Base-by-base conservation (phyloP, 345 rosid species). In the Psidium friedrichsthalianum region DNA sequence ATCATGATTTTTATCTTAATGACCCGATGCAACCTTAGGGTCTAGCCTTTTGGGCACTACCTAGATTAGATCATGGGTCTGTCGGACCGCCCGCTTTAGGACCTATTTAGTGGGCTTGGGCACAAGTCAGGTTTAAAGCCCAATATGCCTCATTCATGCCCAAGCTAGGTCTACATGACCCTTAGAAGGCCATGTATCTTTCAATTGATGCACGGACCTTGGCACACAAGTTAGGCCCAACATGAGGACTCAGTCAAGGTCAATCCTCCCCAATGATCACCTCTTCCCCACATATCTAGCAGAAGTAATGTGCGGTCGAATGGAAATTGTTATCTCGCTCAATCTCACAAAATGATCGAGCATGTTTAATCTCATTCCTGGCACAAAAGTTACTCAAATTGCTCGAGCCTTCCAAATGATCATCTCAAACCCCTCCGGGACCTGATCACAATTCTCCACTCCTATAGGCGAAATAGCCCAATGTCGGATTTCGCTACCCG, bases 401-500 rank as follows among this genome's bases (percentile, higher is more conserved):
- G 47, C 47, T 8, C 47, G 21, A 32, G 52, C 52, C 52, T 51
- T 13, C 52, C 52, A 13, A 51, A 11, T 11, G 52, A 51, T 51
- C 52, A 51, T 29, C 11, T 29, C 11, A 6, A 29, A 64, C 42
- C 3, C 3, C 42, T 29, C 42, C 0, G 2, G 29, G 29, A 64
- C 22, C 11, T 6, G 0, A 29, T 29, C 42, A 15, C 6, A 21
- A 15, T 29, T 15, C 42, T 15, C 44, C 2, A 6, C 44, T 32
- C 78, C 44, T 8, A 6, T 0, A 4, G 78, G 47, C 3, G 6
- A 69, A 69, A 36, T 47, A 69, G 13, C 9, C 13, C 3, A 6
- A 8, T 9, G 24, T 69, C 0, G 1, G 47, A 69, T 36, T 36
- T 69, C 11, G 42, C 25, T 6, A 15, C 13, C 0, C 1, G 0